A percentile compares a stretch with the other conserved stretches of the same genome.
phyloP scores from a whole-genome alignment of 2,329 filamentous ascomycete species.

The Cladophialophora psammophila region DNA sequence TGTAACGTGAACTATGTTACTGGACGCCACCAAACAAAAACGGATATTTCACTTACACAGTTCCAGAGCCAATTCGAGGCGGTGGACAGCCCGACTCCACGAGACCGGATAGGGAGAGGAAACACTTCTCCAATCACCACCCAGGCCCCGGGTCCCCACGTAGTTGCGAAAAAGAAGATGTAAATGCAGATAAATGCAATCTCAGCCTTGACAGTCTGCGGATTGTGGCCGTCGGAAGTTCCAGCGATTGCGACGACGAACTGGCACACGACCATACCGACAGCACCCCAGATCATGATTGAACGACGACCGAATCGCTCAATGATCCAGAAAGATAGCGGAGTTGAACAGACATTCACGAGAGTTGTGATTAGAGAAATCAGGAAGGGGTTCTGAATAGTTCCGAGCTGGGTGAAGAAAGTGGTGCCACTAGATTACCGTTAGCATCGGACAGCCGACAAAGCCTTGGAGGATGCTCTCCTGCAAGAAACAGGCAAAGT shows the following conservation, averaged over 20 bases:
- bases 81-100: conserved; percentile 85
- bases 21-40: conserved; percentile 71
- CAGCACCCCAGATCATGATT: conserved; percentile 78
- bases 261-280: conserved; percentile 85
- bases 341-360: conserved; percentile 86
- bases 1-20: conserved; percentile 25
- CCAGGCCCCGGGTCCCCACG: conserved; percentile 80
- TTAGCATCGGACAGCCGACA: not conserved
- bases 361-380: conserved; percentile 86
- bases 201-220: conserved; percentile 62
- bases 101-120: conserved; percentile 85
- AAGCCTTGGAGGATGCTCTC: not conserved
- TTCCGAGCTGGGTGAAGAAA: conserved; percentile 80
- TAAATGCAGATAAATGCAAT: conserved; percentile 91
- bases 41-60: conserved; percentile 64
- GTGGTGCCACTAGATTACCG: conserved; percentile 64
- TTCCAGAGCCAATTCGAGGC: conserved; percentile 95
- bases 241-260: conserved; percentile 79
- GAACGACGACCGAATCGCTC: conserved; percentile 81
- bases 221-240: conserved; percentile 38
- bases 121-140: conserved; percentile 86
- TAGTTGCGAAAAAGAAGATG: conserved; percentile 91
- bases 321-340: conserved; percentile 84
- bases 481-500: not conserved
- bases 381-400: conserved; percentile 79